A percentile compares a stretch with the other conserved stretches of the same genome.
phyloP scores from a whole-genome alignment of 345 rosid genomes.

The Sisymbrium altissimum region DNA sequence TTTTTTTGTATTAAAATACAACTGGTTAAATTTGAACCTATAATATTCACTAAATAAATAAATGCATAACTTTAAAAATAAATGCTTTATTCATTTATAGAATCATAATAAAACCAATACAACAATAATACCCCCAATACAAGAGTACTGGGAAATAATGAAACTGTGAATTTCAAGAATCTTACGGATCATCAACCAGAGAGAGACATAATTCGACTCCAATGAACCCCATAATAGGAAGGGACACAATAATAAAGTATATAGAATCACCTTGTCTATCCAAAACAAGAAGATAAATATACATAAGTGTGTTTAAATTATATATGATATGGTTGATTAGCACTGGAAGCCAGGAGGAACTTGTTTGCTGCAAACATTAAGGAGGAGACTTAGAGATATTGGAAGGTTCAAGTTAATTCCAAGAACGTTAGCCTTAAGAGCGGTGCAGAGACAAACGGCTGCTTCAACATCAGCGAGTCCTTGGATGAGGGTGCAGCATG shows the following conservation, averaged over 20 bases:
- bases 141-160: constrained; percentile 9
- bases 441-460: constrained; percentile 57
- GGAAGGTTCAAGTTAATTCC: constrained; percentile 55
- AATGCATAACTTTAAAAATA: not conserved
- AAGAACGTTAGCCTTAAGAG: constrained; percentile 47
- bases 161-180: constrained; percentile 23
- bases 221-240: constrained; percentile 1
- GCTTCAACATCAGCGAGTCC: constrained; percentile 56
- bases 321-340: constrained; percentile 14
- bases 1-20: not conserved
- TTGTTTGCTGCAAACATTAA: constrained; percentile 45
- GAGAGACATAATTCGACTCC: constrained; percentile 9
- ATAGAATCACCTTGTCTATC: constrained; percentile 21
- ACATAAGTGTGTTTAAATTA: constrained; percentile 21
- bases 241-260: constrained; percentile 14
- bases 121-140: constrained; percentile 26
- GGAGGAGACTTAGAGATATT: constrained; percentile 47
- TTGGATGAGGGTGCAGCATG: constrained; percentile 48
- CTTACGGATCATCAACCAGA: constrained; percentile 1
- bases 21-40: not conserved
- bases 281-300: constrained; percentile 28
- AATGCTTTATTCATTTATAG: constrained; percentile 29
- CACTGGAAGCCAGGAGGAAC: constrained; percentile 47
- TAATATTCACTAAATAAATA: not conserved
- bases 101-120: constrained; percentile 27